These are phyloP conservation scores for Cryptococcus sp. DNA, from an alignment of 1,284 basidiomycete species.

Conservation along the genomic window DNA sequence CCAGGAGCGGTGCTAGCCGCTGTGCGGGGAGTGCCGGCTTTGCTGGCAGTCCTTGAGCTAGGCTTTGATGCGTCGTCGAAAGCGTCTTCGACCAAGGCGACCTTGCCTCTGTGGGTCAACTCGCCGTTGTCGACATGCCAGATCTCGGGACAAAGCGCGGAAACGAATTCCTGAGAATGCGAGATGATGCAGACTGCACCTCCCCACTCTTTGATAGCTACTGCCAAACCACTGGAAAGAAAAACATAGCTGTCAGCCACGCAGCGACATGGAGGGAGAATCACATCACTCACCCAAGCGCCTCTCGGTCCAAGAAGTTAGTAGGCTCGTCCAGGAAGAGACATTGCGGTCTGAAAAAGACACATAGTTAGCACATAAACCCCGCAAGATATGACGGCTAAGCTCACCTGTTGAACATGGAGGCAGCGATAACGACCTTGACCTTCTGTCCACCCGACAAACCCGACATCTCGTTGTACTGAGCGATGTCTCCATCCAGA, in stretches of 20 bases:
- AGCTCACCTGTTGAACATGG: slow-evolving; percentile 79
- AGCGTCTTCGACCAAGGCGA: slow-evolving; percentile 76
- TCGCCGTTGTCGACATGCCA: slow-evolving; percentile 61
- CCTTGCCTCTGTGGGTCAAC: slow-evolving; percentile 85
- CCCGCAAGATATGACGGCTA: neutral
- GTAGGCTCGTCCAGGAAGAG: slow-evolving; percentile 80
- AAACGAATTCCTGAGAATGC: slow-evolving; percentile 88
- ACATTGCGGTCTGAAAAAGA: slow-evolving; percentile 42
- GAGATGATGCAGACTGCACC: slow-evolving; percentile 98
- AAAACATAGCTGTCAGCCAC: neutral
- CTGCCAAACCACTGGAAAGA: slow-evolving; percentile 73
- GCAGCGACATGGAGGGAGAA: neutral
- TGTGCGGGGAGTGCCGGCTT: slow-evolving; percentile 47
- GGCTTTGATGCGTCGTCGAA: slow-evolving; percentile 56
- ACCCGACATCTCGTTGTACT: slow-evolving; percentile 93
- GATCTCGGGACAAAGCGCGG: slow-evolving; percentile 69
- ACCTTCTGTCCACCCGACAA: slow-evolving; percentile 95
- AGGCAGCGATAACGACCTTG: slow-evolving; percentile 92
- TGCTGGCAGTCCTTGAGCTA: slow-evolving; percentile 42
- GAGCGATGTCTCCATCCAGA: slow-evolving; percentile 93
- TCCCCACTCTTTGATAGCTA: slow-evolving; percentile 94
- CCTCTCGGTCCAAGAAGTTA: slow-evolving; percentile 81
- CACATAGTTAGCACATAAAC: neutral
- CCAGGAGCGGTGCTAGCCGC: slow-evolving; percentile 47
- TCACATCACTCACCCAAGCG: slow-evolving; percentile 25